phyloP scores from a whole-genome alignment of 805 yeast genomes.

The Metschnikowia dekortorum region DNA sequence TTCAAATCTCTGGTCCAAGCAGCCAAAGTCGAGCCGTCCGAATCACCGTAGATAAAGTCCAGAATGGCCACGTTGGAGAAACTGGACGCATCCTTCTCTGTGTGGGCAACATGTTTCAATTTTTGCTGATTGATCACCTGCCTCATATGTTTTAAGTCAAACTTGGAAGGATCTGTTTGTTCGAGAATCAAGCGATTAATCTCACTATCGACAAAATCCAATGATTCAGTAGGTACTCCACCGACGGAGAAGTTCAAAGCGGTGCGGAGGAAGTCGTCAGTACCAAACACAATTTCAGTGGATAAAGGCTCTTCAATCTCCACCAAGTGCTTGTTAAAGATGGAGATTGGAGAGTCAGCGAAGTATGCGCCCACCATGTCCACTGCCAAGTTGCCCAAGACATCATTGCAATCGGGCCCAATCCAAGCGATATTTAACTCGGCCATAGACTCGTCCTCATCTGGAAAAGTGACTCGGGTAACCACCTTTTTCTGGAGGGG shows the following conservation, averaged over 20 bases:
- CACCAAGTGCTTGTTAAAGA: slow-evolving; percentile 65
- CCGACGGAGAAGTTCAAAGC: slow-evolving; percentile 54
- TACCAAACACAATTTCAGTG: slow-evolving; percentile 60
- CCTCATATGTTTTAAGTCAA: slow-evolving; percentile 63
- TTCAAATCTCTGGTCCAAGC: slow-evolving; percentile 50
- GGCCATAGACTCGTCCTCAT: slow-evolving; percentile 80
- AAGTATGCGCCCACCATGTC: slow-evolving; percentile 70
- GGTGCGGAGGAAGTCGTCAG: slow-evolving; percentile 68
- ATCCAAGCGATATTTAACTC: slow-evolving; percentile 73
- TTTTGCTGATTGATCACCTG: slow-evolving; percentile 65
- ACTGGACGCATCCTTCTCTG: slow-evolving; percentile 59
- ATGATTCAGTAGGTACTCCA: slow-evolving; percentile 71
- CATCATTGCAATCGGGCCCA: slow-evolving; percentile 62
- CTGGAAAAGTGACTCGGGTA: slow-evolving; percentile 73
- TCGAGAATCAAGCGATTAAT: slow-evolving; percentile 48
- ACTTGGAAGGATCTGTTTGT: slow-evolving; percentile 45
- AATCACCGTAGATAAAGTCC: slow-evolving; percentile 76
- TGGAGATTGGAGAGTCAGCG: slow-evolving; percentile 71
- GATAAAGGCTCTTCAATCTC: slow-evolving; percentile 83
- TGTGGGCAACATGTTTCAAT: slow-evolving; percentile 54
- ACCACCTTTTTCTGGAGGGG: slow-evolving; percentile 37
- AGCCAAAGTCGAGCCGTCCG: slow-evolving; percentile 53
- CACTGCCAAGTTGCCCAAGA: slow-evolving; percentile 58
- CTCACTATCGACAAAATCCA: slow-evolving; percentile 50
- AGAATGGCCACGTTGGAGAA: slow-evolving; percentile 65